A percentile compares a stretch with the other conserved stretches of the same genome.
phyloP scores from a whole-genome alignment of 305 asterid genomes.

The Fraxinus baroniana region DNA sequence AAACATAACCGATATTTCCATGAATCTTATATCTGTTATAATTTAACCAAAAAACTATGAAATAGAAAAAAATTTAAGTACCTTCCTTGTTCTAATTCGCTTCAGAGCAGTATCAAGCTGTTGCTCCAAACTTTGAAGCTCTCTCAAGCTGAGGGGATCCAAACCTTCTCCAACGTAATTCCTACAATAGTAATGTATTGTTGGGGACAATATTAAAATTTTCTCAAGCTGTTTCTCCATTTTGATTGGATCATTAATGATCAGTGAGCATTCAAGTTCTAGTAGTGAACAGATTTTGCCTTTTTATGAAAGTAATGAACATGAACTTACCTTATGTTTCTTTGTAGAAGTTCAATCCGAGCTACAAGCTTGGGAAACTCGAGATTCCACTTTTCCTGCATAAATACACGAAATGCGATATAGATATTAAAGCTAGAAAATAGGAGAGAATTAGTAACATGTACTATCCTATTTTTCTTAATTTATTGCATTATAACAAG shows the following conservation, averaged over 20 bases:
- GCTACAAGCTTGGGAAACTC: constrained; percentile 59
- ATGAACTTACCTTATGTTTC: constrained; percentile 48
- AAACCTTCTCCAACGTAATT: constrained; percentile 62
- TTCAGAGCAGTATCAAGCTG: constrained; percentile 59
- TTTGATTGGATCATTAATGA: background rate
- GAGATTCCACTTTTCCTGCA: constrained; percentile 50
- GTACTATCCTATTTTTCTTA: background rate
- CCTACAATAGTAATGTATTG: constrained; percentile 28
- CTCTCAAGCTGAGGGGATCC: constrained; percentile 59
- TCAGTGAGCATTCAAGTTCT: background rate
- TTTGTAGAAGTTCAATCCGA: constrained; percentile 59
- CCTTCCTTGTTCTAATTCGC: constrained; percentile 66
- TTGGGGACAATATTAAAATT: no score
- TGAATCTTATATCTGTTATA: background rate
- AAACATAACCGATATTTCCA: background rate
- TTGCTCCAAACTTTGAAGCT: constrained; percentile 75
- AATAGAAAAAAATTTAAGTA: background rate
- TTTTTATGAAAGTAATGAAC: background rate
- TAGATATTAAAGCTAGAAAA: background rate
- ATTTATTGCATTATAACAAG: background rate
- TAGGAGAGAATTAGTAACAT: background rate
- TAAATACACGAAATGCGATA: background rate
- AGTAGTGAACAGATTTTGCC: background rate
- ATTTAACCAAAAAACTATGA: background rate
- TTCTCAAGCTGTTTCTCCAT: background rate